Conservation (phyloP, 352 stramenopile genomes). For the Globisporangium spiculum region DNA sequence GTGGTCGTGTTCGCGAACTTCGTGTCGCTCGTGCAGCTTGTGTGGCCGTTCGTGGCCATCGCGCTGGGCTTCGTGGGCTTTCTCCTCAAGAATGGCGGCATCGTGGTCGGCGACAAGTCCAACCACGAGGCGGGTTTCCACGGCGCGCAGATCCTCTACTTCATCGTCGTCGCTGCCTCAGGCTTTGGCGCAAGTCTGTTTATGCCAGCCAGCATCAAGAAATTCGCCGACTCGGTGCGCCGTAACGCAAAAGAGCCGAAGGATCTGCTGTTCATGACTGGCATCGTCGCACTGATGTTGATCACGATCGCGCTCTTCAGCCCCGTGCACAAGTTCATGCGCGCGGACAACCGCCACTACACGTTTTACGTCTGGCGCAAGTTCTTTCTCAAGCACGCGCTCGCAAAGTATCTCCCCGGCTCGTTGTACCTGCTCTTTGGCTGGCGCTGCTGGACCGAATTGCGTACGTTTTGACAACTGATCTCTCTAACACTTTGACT, state of each 20-base stretch:
- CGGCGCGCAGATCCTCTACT: slow-evolving; percentile 75
- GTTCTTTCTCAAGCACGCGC: slow-evolving; percentile 71
- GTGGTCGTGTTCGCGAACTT: slow-evolving; percentile 51
- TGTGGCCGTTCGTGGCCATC: slow-evolving; percentile 71
- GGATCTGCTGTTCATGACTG: slow-evolving; percentile 32
- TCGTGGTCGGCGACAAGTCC: slow-evolving; percentile 83
- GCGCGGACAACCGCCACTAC: slow-evolving; percentile 92
- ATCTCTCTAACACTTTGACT: background rate
- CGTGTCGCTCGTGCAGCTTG: slow-evolving; percentile 41
- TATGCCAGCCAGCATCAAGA: slow-evolving; percentile 25
- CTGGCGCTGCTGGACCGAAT: slow-evolving; percentile 61
- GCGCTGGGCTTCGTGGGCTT: slow-evolving; percentile 57
- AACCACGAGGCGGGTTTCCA: slow-evolving; percentile 81
- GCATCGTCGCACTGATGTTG: slow-evolving; percentile 22
- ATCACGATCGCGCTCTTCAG: slow-evolving; percentile 62
- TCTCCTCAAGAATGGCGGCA: slow-evolving; percentile 70
- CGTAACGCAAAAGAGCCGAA: slow-evolving; percentile 31
- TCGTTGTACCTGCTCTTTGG: slow-evolving; percentile 62
- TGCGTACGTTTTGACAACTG: slow-evolving; percentile 39
- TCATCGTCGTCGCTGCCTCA: slow-evolving; percentile 53
- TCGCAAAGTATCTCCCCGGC: slow-evolving; percentile 64
- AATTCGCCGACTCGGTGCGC: slow-evolving; percentile 35
- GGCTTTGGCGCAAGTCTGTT: slow-evolving; percentile 60
- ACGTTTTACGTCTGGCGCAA: slow-evolving; percentile 92
- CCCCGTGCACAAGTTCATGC: slow-evolving; percentile 87